Evolutionary conservation across 2,329 filamentous ascomycete species (phyloP), one percentile per base, ranked within the genome.

Genomic region (Aspergillus versicolor): DNA sequence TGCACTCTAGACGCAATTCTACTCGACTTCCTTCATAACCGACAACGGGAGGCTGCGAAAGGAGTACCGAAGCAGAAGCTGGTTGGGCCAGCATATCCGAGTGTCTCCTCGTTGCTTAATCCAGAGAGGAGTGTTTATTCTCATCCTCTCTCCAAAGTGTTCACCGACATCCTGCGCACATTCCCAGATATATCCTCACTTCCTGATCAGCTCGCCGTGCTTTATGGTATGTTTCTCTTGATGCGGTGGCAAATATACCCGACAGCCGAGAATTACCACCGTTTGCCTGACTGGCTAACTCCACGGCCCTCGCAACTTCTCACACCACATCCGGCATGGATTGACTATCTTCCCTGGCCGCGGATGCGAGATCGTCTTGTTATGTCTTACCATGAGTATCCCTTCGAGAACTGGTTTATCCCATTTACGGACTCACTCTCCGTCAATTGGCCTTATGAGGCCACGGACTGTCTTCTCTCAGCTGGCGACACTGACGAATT

Each of bases 231-330:
- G 90, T 96, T 95, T 73, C 81, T 92, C 32, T 70, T 92, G 61
- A 91, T 94, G 87, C 84, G 88, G 42, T 96, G 92, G 90, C 87
- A 91, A 70, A 88, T 96, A 56, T 84, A 84, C 27, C 91, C 91
- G 0, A 90, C 90, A 0, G 81, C 82, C 59, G 88, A 92, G 64
- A 95, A 92, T 75, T 92, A 89, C 72, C 84, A 91, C 22, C 82
- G 88, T 4, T 76, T 96, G 11, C 91, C 92, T 0, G 80, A 85
- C 4, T 96, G 89, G 85, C 76, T 87, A 40, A 82, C 82, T 0
- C 91, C 92, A 1, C 78, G 82, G 1, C 80, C 83, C 0, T 82
- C 81, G 6, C 91, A 96, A 69, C 74, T 90, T 15, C 81, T 84
- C 54, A 82, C 77, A 0, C 75, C 85, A 0, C 92, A 96, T 71